Base-by-base conservation (phyloP, 2,329 filamentous ascomycete species). In the Aaosphaeria pasadenensis region DNA sequence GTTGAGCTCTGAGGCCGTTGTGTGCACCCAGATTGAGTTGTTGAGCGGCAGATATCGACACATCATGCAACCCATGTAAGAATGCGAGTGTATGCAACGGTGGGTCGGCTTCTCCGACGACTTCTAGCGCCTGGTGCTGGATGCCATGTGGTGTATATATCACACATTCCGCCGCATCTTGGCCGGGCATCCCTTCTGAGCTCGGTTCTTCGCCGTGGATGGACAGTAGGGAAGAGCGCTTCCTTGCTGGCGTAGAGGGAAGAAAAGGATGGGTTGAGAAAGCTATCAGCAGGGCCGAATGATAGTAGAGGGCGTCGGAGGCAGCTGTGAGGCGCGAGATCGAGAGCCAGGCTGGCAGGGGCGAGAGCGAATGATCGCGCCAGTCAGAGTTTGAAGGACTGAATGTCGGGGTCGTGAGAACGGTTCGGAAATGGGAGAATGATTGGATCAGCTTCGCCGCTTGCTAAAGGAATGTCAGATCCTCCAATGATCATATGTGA, bases 101-200 rank as follows among this genome's bases (percentile, higher is more conserved):
- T 0, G 79, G 79, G 1, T 67, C 60, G 1, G 77, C 75, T 0
- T 53, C 52, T 0, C 66, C 64, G 6, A 85, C 60, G 0, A 73
- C 66, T 0, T 60, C 54, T 4, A 86, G 66, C 17, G 78, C 75
- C 0, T 67, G 53, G 11, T 74, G 66, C 0, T 73, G 68, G 43
- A 86, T 80, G 31, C 83, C 83, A 59, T 86, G 84, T 0, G 84
- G 84, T 1, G 82, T 83, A 67, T 86, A 87, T 33, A 87, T 69
- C 30, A 87, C 62, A 9, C 78, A 80, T 63, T 86, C 81, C 1
- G 74, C 75, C 11, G 60, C 63, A 7, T 56, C 64, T 44, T 53
- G 39, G 42, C 32, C 45, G 2, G 43, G 30, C 3, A 42, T 33
- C 5, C n/a, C 13, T 2, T 32, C 47, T 4, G 55, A 43, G 6